Evolutionary conservation across 2,329 filamentous ascomycete species (phyloP), one percentile per base, ranked within the genome.

Genomic region (Berkeleyomyces basicola): DNA sequence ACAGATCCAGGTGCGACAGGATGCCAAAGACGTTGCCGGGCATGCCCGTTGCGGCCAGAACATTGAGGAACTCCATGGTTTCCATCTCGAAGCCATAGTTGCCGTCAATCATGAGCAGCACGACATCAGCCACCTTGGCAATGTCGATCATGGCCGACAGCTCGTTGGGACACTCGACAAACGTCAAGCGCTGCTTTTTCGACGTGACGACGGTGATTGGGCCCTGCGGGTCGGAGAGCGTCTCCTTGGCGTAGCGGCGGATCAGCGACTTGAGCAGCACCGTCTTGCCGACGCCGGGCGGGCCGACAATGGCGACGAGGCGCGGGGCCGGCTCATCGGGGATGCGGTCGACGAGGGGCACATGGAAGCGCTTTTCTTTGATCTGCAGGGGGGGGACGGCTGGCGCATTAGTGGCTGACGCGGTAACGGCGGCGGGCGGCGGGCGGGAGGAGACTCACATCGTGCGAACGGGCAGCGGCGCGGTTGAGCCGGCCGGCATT

Each of bases 11-110:
- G 77, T 99, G 95, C 14, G 93, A 97, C 53, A 99, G 80, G 63
- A 99, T 91, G 61, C 93, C 93, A 71, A 99, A 97, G 44, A 99
- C 91, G 69, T 99, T 99, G 67, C 93, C 92, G 0, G 95, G 93
- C 92, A 99, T 97, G 73, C 93, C 93, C 39, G 88, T 95, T 2
- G 90, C 84, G n/a, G 88, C 87, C 59, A 99, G 78, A 16, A 96
- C 85, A 69, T 96, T 97, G 70, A 99, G 77, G 66, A 99, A 99
- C 74, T 99, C 93, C 93, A 99, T 99, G 0, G 93, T 99, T 79
- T 99, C 93, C 93, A 99, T 99, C 75, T 99, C 93, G 71, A 99
- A 99, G 11, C 93, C 95, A 70, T 88, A 99, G 75, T 97, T 97
- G 63, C 93, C 95, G 71, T 99, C 93, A 68, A 99, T 99, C 88